Conservation (phyloP, 2,329 filamentous ascomycete genomes). For the Cladosporium halotolerans region DNA sequence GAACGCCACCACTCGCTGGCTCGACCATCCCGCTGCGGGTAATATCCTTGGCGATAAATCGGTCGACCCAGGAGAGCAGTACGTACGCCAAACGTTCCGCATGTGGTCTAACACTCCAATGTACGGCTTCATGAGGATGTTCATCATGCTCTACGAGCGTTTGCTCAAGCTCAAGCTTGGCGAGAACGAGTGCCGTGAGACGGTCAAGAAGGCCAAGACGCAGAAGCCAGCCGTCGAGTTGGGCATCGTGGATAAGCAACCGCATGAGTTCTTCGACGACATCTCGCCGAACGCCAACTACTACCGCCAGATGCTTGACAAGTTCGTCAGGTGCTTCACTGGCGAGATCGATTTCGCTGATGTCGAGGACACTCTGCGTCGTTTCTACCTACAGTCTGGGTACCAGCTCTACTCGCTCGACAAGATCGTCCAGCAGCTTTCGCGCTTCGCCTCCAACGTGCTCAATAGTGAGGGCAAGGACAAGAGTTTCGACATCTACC, state of each 20-base stretch:
- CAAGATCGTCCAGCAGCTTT: conserved; percentile 75
- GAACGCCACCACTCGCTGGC: conserved; percentile 60
- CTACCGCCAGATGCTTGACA: conserved; percentile 76
- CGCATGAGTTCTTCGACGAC: conserved; percentile 66
- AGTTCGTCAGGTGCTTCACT: conserved; percentile 80
- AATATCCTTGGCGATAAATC: conserved; percentile 56
- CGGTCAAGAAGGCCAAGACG: conserved; percentile 66
- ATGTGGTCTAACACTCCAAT: conserved; percentile 88
- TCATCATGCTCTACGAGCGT: conserved; percentile 83
- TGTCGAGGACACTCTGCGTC: conserved; percentile 84
- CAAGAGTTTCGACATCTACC: conserved; percentile 84
- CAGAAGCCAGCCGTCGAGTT: conserved; percentile 78
- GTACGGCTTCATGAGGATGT: conserved; percentile 90
- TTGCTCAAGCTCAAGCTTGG: conserved; percentile 77
- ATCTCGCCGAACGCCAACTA: conserved; percentile 62
- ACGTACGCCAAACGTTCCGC: conserved; percentile 74
- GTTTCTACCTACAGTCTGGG: conserved; percentile 83
- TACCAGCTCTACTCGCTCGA: conserved; percentile 94
- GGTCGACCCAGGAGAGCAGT: conserved; percentile 71
- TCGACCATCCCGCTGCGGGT: conserved; percentile 49
- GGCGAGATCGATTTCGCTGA: conserved; percentile 74
- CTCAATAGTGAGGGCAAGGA: conserved; percentile 84
- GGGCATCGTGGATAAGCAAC: conserved; percentile 73
- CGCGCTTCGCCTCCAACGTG: conserved; percentile 74
- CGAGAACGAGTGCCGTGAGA: conserved; percentile 64